Evolutionary conservation across 108 stramenopile species (phyloP).

Genomic region (Cyclostephanos tholiformis): DNA sequence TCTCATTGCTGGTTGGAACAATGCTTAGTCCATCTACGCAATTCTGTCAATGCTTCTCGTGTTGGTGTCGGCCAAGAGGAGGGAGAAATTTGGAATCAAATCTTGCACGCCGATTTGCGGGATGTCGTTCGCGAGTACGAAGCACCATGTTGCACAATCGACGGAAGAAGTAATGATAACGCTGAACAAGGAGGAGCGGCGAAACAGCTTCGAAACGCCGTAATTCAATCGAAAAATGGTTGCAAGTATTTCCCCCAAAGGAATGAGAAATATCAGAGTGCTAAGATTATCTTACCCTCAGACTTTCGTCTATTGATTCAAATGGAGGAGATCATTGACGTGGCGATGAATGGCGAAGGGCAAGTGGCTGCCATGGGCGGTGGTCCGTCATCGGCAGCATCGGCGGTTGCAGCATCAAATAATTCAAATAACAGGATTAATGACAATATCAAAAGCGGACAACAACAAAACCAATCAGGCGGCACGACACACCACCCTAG

Average conservation of each 20-base stretch:
- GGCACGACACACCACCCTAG: conserved; percentile 14
- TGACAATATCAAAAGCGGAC: conserved; percentile 15
- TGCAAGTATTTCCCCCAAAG: conserved; percentile 1
- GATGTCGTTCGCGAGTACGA: conserved; percentile 68
- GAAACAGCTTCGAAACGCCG: conserved; percentile 41
- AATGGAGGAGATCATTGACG: conserved; percentile 72
- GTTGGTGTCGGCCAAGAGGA: neutral
- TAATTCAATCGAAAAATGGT: conserved; percentile 26
- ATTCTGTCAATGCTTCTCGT: neutral
- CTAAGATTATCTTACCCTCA: conserved; percentile 37
- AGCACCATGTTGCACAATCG: conserved; percentile 8
- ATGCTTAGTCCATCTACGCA: conserved; percentile 27
- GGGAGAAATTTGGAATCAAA: conserved; percentile 59
- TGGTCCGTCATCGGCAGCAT: conserved; percentile 5
- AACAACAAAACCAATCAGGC: conserved; percentile 5
- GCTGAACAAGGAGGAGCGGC: neutral
- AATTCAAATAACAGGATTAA: conserved; percentile 14
- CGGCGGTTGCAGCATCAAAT: conserved; percentile 27
- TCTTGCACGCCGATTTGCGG: conserved; percentile 72
- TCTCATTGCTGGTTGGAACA: conserved; percentile 28
- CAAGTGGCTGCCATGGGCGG: conserved; percentile 33
- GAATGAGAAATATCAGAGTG: neutral
- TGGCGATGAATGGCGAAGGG: conserved; percentile 52
- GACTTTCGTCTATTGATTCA: conserved; percentile 64
- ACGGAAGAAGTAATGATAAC: neutral